phyloP scores from a whole-genome alignment of 1,284 basidiomycete species.

The Puccinia novopanici region DNA sequence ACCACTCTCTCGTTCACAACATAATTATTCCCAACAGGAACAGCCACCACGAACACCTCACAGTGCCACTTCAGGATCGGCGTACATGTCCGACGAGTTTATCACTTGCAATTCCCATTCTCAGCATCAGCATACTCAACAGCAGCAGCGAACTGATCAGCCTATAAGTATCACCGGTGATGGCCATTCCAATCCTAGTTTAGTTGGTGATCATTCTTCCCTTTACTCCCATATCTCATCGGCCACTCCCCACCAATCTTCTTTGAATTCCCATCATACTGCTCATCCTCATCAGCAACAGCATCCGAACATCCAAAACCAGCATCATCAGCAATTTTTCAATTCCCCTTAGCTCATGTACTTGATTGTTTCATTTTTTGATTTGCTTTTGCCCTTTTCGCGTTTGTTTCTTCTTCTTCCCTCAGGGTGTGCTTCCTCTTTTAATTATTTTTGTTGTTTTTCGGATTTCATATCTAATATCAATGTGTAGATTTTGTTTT shows the following conservation, averaged over 20 bases:
- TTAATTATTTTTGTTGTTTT: slow-evolving; percentile 3
- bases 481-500: no score
- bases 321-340: slow-evolving; percentile 19
- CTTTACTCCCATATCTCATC: slow-evolving; percentile 9
- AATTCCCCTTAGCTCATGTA: not conserved
- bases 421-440: not conserved
- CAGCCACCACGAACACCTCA: not conserved
- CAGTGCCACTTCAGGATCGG: slow-evolving; percentile 20
- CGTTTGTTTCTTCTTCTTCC: slow-evolving; percentile 3
- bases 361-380: not conserved
- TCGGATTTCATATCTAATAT: not conserved
- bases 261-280: not conserved
- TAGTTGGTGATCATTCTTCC: not conserved
- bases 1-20: slow-evolving; percentile 1
- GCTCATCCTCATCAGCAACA: not conserved
- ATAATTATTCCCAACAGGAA: not conserved
- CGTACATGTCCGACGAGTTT: slow-evolving; percentile 17
- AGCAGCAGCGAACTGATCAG: slow-evolving; percentile 15
- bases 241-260: not conserved
- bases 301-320: slow-evolving; percentile 6
- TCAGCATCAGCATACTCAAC: slow-evolving; percentile 10
- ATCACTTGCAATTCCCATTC: slow-evolving; percentile 24
- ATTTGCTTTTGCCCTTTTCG: not conserved
- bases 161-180: not conserved
- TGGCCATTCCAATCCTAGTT: not conserved